These are phyloP conservation scores for Thozetella sp. DNA, from an alignment of 495 filamentous ascomycete species.

Conservation along the genomic window DNA sequence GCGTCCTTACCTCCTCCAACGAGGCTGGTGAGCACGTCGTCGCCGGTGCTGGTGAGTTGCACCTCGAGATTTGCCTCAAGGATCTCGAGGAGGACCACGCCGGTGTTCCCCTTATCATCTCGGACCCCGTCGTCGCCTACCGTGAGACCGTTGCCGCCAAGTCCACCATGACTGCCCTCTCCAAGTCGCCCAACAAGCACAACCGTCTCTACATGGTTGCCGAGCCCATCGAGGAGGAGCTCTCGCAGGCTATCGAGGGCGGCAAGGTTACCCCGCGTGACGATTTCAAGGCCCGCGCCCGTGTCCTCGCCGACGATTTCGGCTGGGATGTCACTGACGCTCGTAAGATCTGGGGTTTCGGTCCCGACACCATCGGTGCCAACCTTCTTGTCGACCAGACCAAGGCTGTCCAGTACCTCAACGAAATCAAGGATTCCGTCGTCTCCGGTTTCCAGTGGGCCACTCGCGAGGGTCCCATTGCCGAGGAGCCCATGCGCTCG, in stretches of 20 bases:
- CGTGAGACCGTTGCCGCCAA: conserved; percentile 86
- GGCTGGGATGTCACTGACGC: conserved; percentile 99
- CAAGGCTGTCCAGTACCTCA: conserved; percentile 99
- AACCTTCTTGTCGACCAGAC: conserved; percentile 99
- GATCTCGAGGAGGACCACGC: conserved; percentile 99
- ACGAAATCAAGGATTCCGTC: conserved; percentile 99
- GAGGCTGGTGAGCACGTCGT: conserved; percentile 98
- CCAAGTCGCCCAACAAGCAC: conserved; percentile 99
- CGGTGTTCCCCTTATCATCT: conserved; percentile 93
- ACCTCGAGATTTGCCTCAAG: conserved; percentile 99
- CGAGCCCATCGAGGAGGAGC: conserved; percentile 86
- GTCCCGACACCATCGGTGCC: conserved; percentile 95
- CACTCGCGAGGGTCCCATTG: conserved; percentile 93
- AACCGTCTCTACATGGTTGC: conserved; percentile 98
- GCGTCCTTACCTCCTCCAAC: conserved; percentile 86
- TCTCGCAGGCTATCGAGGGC: conserved; percentile 84
- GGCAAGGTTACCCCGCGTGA: conserved; percentile 95
- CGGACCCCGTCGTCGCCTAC: conserved; percentile 96
- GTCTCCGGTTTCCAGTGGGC: conserved; percentile 99
- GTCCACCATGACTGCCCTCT: conserved; percentile 94
- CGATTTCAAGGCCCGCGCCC: conserved; percentile 98
- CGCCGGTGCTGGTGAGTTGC: conserved; percentile 97
- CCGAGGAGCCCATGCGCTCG: conserved; percentile 96
- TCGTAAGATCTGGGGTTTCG: conserved; percentile 99
- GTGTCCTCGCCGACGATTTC: conserved; percentile 94